Percentiles rank a stretch among this genome's conserved stretches.
These are phyloP conservation scores for Phaeophleospora eucalypticola DNA, from an alignment of 2,329 filamentous ascomycete genomes.

Conservation along the genomic window DNA sequence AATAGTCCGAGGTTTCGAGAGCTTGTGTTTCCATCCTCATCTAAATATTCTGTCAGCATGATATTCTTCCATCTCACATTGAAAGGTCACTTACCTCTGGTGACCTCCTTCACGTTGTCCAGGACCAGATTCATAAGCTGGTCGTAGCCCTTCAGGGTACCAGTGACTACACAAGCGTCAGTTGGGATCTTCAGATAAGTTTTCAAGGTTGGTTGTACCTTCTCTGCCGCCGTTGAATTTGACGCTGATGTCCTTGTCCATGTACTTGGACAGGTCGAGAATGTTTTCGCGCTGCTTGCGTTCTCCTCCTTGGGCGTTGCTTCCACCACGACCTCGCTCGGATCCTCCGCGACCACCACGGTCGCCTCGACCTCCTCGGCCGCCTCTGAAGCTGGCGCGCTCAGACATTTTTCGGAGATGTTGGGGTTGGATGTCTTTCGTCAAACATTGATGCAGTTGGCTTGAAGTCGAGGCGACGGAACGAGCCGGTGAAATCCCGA, in stretches of 20 bases:
- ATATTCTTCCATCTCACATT: background rate
- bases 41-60: slow-evolving; percentile 44
- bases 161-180: slow-evolving; percentile 59
- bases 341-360: slow-evolving; percentile 38
- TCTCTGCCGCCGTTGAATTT: slow-evolving; percentile 96
- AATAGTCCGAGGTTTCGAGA: slow-evolving; percentile 78
- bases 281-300: slow-evolving; percentile 97
- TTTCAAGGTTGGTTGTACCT: slow-evolving; percentile 52
- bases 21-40: slow-evolving; percentile 87
- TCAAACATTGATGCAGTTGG: too few relatives aligned
- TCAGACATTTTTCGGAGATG: slow-evolving; percentile 47
- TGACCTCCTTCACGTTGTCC: slow-evolving; percentile 85
- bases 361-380: slow-evolving; percentile 37
- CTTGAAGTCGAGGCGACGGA: too few relatives aligned
- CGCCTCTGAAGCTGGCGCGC: slow-evolving; percentile 50
- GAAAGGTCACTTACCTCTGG: slow-evolving; percentile 65
- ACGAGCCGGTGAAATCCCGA: too few relatives aligned
- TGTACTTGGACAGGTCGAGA: slow-evolving; percentile 88
- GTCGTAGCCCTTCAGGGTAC: slow-evolving; percentile 90
- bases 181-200: slow-evolving; percentile 2
- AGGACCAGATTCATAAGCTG: slow-evolving; percentile 97
- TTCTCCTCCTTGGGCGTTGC: slow-evolving; percentile 23
- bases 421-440: slow-evolving; percentile 4
- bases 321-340: slow-evolving; percentile 29
- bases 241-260: slow-evolving; percentile 92